Evolutionary conservation across 2,329 filamentous ascomycete species (phyloP), one percentile per base, ranked within the genome.

Genomic region (Pseudogymnoascus sp.): DNA sequence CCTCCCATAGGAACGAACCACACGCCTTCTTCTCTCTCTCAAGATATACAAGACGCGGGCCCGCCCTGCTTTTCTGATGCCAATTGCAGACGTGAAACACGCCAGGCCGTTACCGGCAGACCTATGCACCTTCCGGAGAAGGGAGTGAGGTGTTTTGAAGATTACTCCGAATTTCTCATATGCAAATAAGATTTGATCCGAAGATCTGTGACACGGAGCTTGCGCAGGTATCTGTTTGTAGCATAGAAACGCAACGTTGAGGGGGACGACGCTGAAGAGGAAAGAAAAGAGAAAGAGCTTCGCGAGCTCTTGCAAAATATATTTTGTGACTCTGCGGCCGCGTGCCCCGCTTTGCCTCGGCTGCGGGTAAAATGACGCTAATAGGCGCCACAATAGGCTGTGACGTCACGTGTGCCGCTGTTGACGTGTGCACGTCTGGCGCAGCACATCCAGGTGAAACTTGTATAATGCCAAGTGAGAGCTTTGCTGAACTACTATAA

Each of bases 81-180:
- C 90, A 80, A 82, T 86, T 91, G 88, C 90, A 90, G 82, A 84
- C 89, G 88, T 86, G 81, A 75, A 75, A 90, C 88, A 89, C 89
- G 89, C 84, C 84, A 88, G 88, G 83, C 89, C 90, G 89, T 93
- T 83, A 83, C 89, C 86, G 88, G 89, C 88, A 90, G 90, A 81
- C 79, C 80, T 74, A 70, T 76, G 72, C 69, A 72, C 72, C 73
- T 74, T 72, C 72, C 75, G 73, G 74, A 77, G 76, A 74, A 78
- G 76, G 72, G 73, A 76, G 73, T 68, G 68, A 72, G 75, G 75
- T 75, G 68, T 73, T 75, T 72, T 91, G 90, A 91, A 93, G 89
- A 93, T 87, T 95, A 89, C 91, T 95, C 91, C 90, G 90, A 95
- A 93, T 95, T 95, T 95, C 90, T 91, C 90, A 93, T 91, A 91